Evolutionary conservation across 352 stramenopile genomes (phyloP).

Genomic region (Proteromonas lacertae): DNA sequence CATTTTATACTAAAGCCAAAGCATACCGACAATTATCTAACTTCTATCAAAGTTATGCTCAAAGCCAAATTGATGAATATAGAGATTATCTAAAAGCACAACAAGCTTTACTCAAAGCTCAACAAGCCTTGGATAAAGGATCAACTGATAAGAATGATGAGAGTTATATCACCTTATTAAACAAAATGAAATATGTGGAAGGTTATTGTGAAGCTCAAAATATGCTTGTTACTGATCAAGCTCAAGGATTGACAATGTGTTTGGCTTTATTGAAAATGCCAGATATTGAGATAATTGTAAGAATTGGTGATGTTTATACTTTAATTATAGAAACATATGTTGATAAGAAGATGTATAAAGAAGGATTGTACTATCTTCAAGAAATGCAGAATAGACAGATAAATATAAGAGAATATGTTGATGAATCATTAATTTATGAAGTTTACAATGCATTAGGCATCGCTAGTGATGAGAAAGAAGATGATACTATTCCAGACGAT

Average conservation of each 20-base stretch:
- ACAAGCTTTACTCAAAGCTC: background rate
- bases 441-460: constrained; percentile 22
- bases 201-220: constrained; percentile 33
- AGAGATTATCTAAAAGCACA: constrained; percentile 60
- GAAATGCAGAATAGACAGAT: constrained; percentile 29
- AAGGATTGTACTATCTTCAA: constrained; percentile 26
- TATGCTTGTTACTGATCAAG: constrained; percentile 19
- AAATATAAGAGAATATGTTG: constrained; percentile 26
- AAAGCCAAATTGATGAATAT: constrained; percentile 60
- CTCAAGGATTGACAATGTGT: constrained; percentile 30
- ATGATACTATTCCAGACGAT: too few species aligned
- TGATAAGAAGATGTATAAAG: constrained; percentile 19
- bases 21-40: constrained; percentile 42
- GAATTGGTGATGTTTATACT: constrained; percentile 41
- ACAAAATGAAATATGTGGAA: constrained; percentile 30
- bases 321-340: constrained; percentile 38
- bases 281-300: constrained; percentile 37
- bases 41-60: constrained; percentile 57
- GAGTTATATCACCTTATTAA: constrained; percentile 19
- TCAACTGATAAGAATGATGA: constrained; percentile 1
- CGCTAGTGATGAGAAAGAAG: too few species aligned
- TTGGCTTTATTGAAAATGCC: constrained; percentile 31
- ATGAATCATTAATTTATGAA: constrained; percentile 22
- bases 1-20: constrained; percentile 68
- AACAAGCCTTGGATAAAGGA: background rate